Conservation (phyloP, 2,329 filamentous ascomycete species). For the Diaporthe nobilis region DNA sequence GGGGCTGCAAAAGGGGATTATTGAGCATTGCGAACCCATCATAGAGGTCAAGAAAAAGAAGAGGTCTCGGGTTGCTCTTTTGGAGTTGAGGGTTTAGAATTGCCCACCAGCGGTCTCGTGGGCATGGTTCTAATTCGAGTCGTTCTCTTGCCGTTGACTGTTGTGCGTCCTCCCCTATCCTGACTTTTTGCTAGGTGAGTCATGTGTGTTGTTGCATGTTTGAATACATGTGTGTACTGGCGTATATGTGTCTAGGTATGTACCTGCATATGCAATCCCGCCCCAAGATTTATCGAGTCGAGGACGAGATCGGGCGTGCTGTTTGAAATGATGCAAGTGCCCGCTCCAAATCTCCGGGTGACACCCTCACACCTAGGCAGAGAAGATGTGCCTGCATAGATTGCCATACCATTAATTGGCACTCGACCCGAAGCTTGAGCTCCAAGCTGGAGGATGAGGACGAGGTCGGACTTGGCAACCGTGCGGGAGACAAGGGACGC, state of each 20-base stretch:
- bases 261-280: not conserved
- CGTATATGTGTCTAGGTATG: not conserved
- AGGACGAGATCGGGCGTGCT: not conserved
- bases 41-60: conserved; percentile 35
- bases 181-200: not conserved
- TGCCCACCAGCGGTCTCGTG: not conserved
- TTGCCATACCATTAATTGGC: not conserved
- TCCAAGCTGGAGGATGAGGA: not conserved
- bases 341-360: not conserved
- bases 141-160: not conserved
- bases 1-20: conserved; percentile 16
- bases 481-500: not conserved
- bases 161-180: not conserved
- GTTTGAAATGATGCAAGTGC: not conserved
- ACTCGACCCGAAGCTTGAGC: not conserved
- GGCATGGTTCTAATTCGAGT: conserved; percentile 17
- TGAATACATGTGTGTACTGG: not conserved
- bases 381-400: not conserved
- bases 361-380: not conserved
- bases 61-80: conserved; percentile 29
- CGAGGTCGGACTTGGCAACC: not conserved
- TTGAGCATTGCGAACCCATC: conserved; percentile 35
- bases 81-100: conserved; percentile 41
- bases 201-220: not conserved
- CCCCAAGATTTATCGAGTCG: not conserved